Percentiles rank a stretch among this genome's conserved stretches.
Conservation (phyloP, 2,329 filamentous ascomycete species). For the Graphilbum sp. region DNA sequence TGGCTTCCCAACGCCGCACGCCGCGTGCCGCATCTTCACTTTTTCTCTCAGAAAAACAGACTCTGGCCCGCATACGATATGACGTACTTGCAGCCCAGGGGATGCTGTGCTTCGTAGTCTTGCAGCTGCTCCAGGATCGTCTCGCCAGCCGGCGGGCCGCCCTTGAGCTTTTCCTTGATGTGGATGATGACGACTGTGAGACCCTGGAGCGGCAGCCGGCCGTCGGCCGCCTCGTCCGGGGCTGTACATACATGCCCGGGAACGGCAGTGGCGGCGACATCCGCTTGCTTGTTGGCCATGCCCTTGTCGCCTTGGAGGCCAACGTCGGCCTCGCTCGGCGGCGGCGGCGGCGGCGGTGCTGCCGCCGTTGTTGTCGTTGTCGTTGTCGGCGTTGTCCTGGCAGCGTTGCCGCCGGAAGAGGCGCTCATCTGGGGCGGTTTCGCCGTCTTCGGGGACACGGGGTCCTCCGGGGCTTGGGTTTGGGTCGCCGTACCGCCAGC, state of each 20-base stretch:
- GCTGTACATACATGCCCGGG: no score
- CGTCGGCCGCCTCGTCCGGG: slow-evolving; percentile 1
- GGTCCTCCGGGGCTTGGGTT: slow-evolving; percentile 19
- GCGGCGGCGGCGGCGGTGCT: slow-evolving; percentile 25
- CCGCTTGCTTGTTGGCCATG: no score
- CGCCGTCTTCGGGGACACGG: slow-evolving; percentile 35
- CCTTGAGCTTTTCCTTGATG: slow-evolving; percentile 70
- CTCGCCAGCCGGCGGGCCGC: slow-evolving; percentile 48
- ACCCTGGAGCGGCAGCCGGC: slow-evolving; percentile 35
- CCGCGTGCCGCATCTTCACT: not conserved
- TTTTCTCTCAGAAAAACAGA: slow-evolving; percentile 32
- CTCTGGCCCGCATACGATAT: slow-evolving; percentile 52
- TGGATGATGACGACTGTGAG: slow-evolving; percentile 81
- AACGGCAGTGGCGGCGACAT: no score
- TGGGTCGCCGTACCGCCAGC: not conserved
- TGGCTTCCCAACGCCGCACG: no score
- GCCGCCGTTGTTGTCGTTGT: slow-evolving; percentile 4
- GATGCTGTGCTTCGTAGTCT: slow-evolving; percentile 45
- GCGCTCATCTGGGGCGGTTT: slow-evolving; percentile 13
- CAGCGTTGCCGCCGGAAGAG: slow-evolving; percentile 4
- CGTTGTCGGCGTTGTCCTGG: not conserved
- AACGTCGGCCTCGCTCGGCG: slow-evolving; percentile 21
- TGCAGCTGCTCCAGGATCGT: slow-evolving; percentile 54
- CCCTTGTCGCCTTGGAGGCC: slow-evolving; percentile 3
- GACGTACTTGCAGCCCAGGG: slow-evolving; percentile 65